phyloP scores from a whole-genome alignment of 495 filamentous ascomycete species.

The Penicillium atrosanguineum region DNA sequence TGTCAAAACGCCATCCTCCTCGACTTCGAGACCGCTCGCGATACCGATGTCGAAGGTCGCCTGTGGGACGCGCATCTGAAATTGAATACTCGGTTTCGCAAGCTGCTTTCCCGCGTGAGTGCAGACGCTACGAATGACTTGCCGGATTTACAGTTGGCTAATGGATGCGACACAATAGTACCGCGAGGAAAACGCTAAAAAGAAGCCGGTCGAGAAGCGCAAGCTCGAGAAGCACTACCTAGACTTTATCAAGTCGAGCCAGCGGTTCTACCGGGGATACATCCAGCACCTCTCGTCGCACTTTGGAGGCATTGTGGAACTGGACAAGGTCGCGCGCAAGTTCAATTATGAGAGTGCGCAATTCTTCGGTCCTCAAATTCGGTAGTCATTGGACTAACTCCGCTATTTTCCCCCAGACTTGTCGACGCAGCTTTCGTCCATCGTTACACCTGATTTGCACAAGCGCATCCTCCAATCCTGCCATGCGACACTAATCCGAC shows the following conservation, averaged over 20 bases:
- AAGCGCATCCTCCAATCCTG: constrained; percentile 67
- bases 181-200: constrained; percentile 53
- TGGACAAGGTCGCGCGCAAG: constrained; percentile 67
- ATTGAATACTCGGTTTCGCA: constrained; percentile 75
- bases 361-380: background rate
- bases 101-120: constrained; percentile 52
- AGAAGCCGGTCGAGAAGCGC: constrained; percentile 70
- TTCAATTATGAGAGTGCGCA: constrained; percentile 60
- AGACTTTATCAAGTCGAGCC: constrained; percentile 79
- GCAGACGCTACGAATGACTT: constrained; percentile 3
- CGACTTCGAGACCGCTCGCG: constrained; percentile 68
- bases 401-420: constrained; percentile 35
- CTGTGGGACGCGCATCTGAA: constrained; percentile 79
- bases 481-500: constrained; percentile 76
- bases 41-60: constrained; percentile 59
- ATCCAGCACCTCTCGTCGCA: constrained; percentile 74
- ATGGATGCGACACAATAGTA: constrained; percentile 37
- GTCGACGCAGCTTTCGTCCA: constrained; percentile 33
- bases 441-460: constrained; percentile 48
- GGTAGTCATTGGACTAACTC: constrained; percentile 27
- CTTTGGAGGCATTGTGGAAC: constrained; percentile 67
- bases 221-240: constrained; percentile 78
- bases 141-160: constrained; percentile 8
- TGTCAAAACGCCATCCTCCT: constrained; percentile 70
- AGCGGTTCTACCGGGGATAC: constrained; percentile 82